Percentiles rank a stretch among this genome's conserved stretches.
These are phyloP conservation scores for Baorangia bicolor DNA, from an alignment of 768 basidiomycete genomes.

Conservation along the genomic window DNA sequence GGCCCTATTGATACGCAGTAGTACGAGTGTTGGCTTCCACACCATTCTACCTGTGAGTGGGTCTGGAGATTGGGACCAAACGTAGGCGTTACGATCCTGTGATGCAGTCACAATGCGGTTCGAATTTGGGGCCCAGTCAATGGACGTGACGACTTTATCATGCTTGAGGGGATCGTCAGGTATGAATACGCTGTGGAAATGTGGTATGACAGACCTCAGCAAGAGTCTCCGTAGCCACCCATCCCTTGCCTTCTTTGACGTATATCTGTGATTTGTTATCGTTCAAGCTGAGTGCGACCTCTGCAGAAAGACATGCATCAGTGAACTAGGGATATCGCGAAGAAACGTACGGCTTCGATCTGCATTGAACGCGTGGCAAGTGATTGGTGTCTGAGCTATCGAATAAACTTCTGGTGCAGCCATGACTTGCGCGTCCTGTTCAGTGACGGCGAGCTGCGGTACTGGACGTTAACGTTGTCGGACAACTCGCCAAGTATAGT, in stretches of 20 bases:
- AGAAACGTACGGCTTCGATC: constrained; percentile 75
- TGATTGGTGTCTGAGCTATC: constrained; percentile 81
- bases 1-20: constrained; percentile 92
- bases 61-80: constrained; percentile 87
- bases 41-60: constrained; percentile 62
- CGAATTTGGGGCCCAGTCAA: constrained; percentile 97
- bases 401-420: constrained; percentile 75
- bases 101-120: constrained; percentile 98
- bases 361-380: constrained; percentile 87
- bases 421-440: constrained; percentile 35
- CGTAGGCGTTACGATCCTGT: constrained; percentile 99
- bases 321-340: background rate
- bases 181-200: background rate
- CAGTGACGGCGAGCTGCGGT: background rate
- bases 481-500: background rate
- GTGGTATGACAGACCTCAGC: constrained; percentile 60
- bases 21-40: constrained; percentile 97
- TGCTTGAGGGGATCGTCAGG: constrained; percentile 54
- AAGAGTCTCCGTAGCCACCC: constrained; percentile 72
- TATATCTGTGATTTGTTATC: constrained; percentile 86
- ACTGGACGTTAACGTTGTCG: background rate
- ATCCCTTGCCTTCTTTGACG: constrained; percentile 60
- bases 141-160: constrained; percentile 96
- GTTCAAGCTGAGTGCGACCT: constrained; percentile 89
- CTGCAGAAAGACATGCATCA: constrained; percentile 42